phyloP scores from a whole-genome alignment of 192 early-diverging fungal species.

The Backusella luteola region DNA sequence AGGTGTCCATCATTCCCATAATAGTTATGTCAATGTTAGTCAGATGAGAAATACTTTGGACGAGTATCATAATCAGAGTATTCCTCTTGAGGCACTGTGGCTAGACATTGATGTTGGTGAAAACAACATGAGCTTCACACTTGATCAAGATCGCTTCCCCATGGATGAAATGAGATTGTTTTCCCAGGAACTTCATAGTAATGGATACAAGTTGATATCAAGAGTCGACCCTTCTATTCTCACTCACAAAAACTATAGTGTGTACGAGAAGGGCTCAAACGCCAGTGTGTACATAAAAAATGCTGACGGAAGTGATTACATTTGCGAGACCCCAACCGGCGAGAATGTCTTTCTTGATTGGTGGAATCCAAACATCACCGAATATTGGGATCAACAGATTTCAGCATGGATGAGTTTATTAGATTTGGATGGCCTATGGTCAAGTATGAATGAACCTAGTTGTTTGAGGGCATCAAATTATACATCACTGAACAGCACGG shows the following conservation, averaged over 20 bases:
- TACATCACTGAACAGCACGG: conserved; percentile 41
- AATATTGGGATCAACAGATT: conserved; percentile 50
- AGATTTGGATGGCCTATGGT: conserved; percentile 49
- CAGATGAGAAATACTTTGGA: conserved; percentile 51
- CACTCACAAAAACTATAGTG: conserved; percentile 39
- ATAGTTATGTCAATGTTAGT: conserved; percentile 54
- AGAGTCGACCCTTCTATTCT: conserved; percentile 67
- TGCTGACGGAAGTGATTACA: neutral
- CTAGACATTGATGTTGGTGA: conserved; percentile 75
- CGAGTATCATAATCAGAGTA: conserved; percentile 46
- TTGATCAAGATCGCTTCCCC: conserved; percentile 52
- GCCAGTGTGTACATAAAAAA: conserved; percentile 59
- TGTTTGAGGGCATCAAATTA: conserved; percentile 44
- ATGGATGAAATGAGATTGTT: conserved; percentile 43
- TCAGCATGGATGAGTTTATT: conserved; percentile 12
- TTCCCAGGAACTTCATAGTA: conserved; percentile 40
- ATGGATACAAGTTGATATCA: conserved; percentile 52
- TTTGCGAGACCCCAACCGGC: conserved; percentile 39
- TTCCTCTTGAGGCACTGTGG: conserved; percentile 51
- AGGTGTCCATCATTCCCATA: conserved; percentile 23
- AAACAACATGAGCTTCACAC: conserved; percentile 54
- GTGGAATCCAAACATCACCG: conserved; percentile 48
- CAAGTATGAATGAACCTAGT: conserved; percentile 69
- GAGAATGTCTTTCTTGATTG: conserved; percentile 65
- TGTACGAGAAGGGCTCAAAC: conserved; percentile 48